Conservation (phyloP, 2,329 filamentous ascomycete species). For the Neofusicoccum sp. region DNA sequence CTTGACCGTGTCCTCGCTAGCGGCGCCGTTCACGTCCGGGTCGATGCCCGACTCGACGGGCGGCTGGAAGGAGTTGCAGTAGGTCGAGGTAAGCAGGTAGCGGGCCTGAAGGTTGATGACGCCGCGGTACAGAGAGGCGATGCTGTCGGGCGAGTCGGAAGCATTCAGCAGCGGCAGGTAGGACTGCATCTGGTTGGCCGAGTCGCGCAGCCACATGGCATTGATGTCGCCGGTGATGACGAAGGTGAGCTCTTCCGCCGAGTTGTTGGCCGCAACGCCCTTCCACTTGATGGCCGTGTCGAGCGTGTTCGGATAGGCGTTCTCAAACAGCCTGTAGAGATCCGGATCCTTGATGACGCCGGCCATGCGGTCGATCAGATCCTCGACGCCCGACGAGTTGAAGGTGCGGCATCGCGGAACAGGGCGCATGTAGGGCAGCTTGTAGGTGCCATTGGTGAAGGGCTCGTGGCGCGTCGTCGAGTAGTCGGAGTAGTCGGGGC, state of each 20-base stretch:
- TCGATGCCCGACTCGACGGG: conserved; percentile 47
- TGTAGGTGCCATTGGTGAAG: conserved; percentile 43
- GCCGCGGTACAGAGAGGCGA: conserved; percentile 67
- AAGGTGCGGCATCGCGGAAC: conserved; percentile 47
- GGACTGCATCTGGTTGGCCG: conserved; percentile 69
- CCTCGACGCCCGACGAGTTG: conserved; percentile 45
- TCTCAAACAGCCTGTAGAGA: conserved; percentile 67
- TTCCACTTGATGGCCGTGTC: conserved; percentile 72
- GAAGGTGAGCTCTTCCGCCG: conserved; percentile 63
- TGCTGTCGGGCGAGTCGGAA: conserved; percentile 54
- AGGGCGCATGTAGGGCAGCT: conserved; percentile 47
- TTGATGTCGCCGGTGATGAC: conserved; percentile 60
- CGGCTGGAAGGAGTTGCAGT: conserved; percentile 55
- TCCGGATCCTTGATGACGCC: conserved; percentile 53
- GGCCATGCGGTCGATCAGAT: conserved; percentile 35
- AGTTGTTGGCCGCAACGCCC: conserved; percentile 56
- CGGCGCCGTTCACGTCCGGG: conserved; percentile 39
- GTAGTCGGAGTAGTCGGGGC: conserved; percentile 47
- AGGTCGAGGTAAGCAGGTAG: conserved; percentile 61
- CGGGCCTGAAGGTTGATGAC: conserved; percentile 70
- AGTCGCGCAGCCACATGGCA: conserved; percentile 55
- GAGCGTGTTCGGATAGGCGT: conserved; percentile 71
- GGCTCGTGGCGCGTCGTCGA: conserved; percentile 42
- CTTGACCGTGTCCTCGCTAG: conserved; percentile 41
- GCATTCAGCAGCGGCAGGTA: conserved; percentile 62